These are phyloP conservation scores for Pestalotiopsis sp. DNA, from an alignment of 2,329 filamentous ascomycete genomes.

Conservation along the genomic window DNA sequence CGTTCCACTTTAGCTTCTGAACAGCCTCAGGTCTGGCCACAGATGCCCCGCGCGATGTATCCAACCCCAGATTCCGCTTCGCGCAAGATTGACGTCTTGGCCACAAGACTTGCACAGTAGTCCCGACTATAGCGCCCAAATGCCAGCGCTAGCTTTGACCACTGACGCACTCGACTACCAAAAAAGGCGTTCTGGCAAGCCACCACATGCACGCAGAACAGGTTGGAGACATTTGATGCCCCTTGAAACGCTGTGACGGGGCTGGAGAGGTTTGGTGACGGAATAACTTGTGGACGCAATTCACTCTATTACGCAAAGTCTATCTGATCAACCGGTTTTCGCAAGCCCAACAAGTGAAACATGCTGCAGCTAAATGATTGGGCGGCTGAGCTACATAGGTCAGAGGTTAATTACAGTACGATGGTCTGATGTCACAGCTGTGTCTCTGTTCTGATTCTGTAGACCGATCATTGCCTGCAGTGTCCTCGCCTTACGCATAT, in stretches of 20 bases:
- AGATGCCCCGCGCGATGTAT: neutral
- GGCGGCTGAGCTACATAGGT: neutral
- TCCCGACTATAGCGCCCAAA: neutral
- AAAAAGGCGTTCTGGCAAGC: too few relatives aligned
- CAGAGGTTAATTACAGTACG: neutral
- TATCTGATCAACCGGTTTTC: too few relatives aligned
- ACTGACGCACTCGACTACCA: neutral
- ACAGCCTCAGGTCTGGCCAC: neutral
- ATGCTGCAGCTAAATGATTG: neutral
- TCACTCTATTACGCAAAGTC: too few relatives aligned
- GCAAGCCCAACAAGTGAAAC: too few relatives aligned
- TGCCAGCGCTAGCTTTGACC: neutral
- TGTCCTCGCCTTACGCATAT: too few relatives aligned
- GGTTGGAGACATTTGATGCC: neutral
- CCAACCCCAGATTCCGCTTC: neutral
- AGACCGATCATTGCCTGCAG: neutral
- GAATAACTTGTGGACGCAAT: too few relatives aligned
- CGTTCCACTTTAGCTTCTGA: neutral
- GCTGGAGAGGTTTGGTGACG: too few relatives aligned
- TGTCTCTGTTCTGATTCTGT: neutral
- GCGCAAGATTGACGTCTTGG: neutral
- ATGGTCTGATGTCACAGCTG: slow-evolving; percentile 7
- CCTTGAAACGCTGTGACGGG: neutral
- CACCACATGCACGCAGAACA: too few relatives aligned
- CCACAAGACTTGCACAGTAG: neutral